These are phyloP conservation scores for Alternaria sp. DNA, from an alignment of 2,329 filamentous ascomycete species.

Conservation along the genomic window DNA sequence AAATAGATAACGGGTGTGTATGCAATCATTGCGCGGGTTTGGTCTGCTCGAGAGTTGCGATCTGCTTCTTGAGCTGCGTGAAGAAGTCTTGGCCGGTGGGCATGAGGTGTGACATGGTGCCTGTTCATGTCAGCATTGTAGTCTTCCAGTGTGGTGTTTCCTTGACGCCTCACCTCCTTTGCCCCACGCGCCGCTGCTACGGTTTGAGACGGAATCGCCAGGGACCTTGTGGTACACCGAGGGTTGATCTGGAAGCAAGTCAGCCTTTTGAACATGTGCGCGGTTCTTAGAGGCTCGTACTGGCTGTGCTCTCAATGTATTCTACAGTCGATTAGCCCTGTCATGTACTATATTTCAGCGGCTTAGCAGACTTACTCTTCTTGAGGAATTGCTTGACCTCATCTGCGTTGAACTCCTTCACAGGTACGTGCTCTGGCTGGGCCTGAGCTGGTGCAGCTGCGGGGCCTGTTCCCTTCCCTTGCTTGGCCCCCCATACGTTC, in stretches of 20 bases:
- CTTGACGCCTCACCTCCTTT: slow-evolving; percentile 45
- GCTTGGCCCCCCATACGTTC: slow-evolving; percentile 48
- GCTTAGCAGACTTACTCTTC: slow-evolving; percentile 42
- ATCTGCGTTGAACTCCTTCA: slow-evolving; percentile 54
- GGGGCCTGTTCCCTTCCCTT: slow-evolving; percentile 37
- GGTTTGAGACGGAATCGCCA: slow-evolving; percentile 49
- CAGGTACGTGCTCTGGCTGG: slow-evolving; percentile 44
- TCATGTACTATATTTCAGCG: not conserved
- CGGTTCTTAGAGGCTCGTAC: slow-evolving; percentile 24
- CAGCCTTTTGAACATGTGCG: slow-evolving; percentile 23
- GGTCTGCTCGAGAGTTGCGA: slow-evolving; percentile 50
- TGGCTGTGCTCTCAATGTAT: slow-evolving; percentile 41
- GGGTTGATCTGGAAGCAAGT: slow-evolving; percentile 36
- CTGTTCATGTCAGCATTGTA: slow-evolving; percentile 32
- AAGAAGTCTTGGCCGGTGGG: slow-evolving; percentile 57
- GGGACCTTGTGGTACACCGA: slow-evolving; percentile 51
- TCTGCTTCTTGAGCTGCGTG: slow-evolving; percentile 56
- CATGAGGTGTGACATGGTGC: slow-evolving; percentile 52
- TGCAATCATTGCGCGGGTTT: slow-evolving; percentile 40
- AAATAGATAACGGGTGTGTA: slow-evolving; percentile 32
- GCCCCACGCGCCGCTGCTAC: slow-evolving; percentile 52
- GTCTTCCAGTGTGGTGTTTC: not conserved
- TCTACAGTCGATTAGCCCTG: slow-evolving; percentile 34
- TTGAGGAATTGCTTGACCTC: slow-evolving; percentile 55
- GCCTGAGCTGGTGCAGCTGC: slow-evolving; percentile 25